phyloP scores from a whole-genome alignment of 2,329 filamentous ascomycete species.

The Sclerotinia subarctica region DNA sequence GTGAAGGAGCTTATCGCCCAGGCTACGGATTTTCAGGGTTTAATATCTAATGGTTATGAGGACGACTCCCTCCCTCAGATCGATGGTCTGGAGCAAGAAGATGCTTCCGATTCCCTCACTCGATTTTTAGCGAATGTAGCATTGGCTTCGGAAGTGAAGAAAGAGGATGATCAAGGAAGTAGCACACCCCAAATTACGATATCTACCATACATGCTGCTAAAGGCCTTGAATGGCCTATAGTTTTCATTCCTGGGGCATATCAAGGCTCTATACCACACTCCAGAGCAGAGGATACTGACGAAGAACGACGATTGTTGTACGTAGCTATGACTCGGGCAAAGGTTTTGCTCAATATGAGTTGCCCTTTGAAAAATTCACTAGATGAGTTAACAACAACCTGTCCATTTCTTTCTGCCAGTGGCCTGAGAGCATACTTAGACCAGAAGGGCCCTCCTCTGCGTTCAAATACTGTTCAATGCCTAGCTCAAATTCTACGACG shows the following conservation, averaged over 20 bases:
- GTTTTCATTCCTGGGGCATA: conserved; percentile 92
- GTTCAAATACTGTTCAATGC: conserved; percentile 57
- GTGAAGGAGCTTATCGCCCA: conserved; percentile 83
- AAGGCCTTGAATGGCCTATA: conserved; percentile 93
- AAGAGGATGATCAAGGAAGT: conserved; percentile 55
- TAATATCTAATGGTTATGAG: conserved; percentile 38
- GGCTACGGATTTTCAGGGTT: conserved; percentile 63
- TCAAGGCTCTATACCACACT: conserved; percentile 86
- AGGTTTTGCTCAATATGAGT: conserved; percentile 82
- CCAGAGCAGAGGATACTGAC: conserved; percentile 76
- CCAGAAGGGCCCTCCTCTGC: conserved; percentile 67
- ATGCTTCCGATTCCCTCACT: conserved; percentile 62
- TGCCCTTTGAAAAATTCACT: conserved; percentile 67
- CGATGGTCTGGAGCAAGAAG: conserved; percentile 66
- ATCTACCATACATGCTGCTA: conserved; percentile 93
- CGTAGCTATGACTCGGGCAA: conserved; percentile 93
- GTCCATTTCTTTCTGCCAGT: conserved; percentile 64
- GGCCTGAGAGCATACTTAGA: conserved; percentile 52
- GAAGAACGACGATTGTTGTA: conserved; percentile 89
- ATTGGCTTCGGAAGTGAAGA: conserved; percentile 75
- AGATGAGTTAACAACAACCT: conserved; percentile 61
- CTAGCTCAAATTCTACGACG: conserved; percentile 71
- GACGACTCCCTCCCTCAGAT: conserved; percentile 63
- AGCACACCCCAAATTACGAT: conserved; percentile 72
- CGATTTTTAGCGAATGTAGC: conserved; percentile 88